phyloP scores from a whole-genome alignment of 495 filamentous ascomycete genomes.

The Talaromyces ruber region DNA sequence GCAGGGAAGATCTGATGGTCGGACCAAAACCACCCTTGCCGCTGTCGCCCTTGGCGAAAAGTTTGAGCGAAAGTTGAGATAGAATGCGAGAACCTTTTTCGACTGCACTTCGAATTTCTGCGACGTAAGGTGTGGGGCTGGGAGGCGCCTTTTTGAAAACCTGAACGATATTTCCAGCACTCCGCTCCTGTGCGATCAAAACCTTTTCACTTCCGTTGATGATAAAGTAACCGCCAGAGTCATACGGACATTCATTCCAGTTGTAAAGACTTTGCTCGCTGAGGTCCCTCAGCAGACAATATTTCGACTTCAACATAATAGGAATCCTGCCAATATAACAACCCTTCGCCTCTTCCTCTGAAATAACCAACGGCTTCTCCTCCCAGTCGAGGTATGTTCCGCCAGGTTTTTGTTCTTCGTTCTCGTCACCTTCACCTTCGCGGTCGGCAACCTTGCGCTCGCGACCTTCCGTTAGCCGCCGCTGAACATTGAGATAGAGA shows the following conservation, averaged over 20 bases:
- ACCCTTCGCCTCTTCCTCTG: conserved; percentile 54
- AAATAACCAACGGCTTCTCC: conserved; percentile 45
- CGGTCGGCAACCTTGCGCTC: conserved; percentile 55
- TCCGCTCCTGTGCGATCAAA: conserved; percentile 93
- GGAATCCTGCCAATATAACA: conserved; percentile 91
- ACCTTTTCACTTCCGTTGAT: conserved; percentile 99
- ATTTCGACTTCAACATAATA: conserved; percentile 94
- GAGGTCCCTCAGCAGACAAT: conserved; percentile 77
- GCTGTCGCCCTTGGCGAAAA: conserved; percentile 74
- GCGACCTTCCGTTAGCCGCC: conserved; percentile 69
- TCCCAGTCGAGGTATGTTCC: conserved; percentile 44
- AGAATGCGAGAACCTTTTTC: conserved; percentile 94
- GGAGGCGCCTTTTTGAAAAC: conserved; percentile 94
- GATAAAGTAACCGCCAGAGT: conserved; percentile 96
- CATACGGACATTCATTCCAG: conserved; percentile 93
- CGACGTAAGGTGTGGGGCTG: conserved; percentile 80
- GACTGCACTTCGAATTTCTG: conserved; percentile 91
- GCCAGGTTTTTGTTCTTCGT: conserved; percentile 32
- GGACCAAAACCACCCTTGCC: conserved; percentile 71
- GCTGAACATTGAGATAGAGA: conserved; percentile 76
- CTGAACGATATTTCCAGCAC: conserved; percentile 95
- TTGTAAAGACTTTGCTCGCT: conserved; percentile 73
- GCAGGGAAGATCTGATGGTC: conserved; percentile 79
- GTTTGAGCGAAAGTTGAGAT: conserved; percentile 79
- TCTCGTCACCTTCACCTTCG: conserved; percentile 40